Evolutionary conservation across 257 asterid species (phyloP).

Genomic region (Anisodus tanguticus): DNA sequence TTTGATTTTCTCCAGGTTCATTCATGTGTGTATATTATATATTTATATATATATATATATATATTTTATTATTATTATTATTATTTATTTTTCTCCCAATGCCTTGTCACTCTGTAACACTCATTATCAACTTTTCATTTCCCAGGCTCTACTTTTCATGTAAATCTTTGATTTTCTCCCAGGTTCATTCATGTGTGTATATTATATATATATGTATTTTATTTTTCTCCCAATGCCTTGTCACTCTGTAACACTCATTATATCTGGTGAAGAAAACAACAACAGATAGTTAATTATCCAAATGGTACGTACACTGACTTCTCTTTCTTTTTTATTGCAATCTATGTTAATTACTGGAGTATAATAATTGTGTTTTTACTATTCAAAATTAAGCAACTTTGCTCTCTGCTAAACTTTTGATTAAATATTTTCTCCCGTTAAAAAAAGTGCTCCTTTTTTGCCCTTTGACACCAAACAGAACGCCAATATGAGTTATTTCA

Average conservation of each 20-base stretch:
- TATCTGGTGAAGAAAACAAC: no score
- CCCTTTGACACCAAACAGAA: not conserved
- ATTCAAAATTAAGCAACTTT: no score
- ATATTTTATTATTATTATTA: no score
- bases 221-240: no score
- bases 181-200: not conserved
- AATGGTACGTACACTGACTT: not conserved
- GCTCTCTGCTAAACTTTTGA: no score
- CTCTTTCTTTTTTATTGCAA: not conserved
- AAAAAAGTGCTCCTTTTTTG: not conserved
- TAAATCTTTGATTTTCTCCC: not conserved
- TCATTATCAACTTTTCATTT: not conserved
- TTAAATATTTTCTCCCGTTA: not conserved
- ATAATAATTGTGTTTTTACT: no score
- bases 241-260: no score
- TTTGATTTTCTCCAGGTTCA: slow-evolving; percentile 5
- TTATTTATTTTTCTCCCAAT: no score
- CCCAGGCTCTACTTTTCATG: not conserved
- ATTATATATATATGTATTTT: not conserved
- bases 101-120: no score
- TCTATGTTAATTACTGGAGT: not conserved
- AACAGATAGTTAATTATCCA: not conserved
- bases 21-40: not conserved
- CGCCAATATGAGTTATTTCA: not conserved
- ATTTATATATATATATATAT: not conserved